Base-by-base conservation (phyloP, 1,284 basidiomycete genomes). In the Violaceomyces palustris region DNA sequence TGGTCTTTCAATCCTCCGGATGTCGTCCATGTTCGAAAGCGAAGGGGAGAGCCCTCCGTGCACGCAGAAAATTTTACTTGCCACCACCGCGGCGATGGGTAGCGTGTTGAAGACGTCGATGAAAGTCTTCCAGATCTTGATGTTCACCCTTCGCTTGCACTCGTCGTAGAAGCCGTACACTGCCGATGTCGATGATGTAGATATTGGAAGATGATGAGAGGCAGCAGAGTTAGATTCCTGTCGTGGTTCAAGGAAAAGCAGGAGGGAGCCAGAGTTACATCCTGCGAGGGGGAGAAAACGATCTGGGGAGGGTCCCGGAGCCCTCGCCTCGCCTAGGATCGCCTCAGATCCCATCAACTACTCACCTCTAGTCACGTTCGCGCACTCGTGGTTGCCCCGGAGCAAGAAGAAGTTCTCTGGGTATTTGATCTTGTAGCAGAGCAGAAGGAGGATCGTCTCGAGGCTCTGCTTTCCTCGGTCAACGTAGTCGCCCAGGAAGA, bases 121-220 rank as follows among this genome's bases (percentile, higher is more conserved):
- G 75, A 99, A 98, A 11, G 91, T 92, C 78, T 97, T 98, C 94
- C 94, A 99, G 29, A 90, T 92, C 79, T 98, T 98, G 81, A 98
- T 93, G 76, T 96, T 97, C 79, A 90, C 93, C 63, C 94, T 83
- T 70, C 94, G 85, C 78, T 99, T 99, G 81, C 94, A 99, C 78
- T 99, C 93, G 78, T 98, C 93, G 76, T 99, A 99, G 78, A 99
- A 99, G 30, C 93, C 93, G 73, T 99, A 99, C 22, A 98, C 93
- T 91, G n/a, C n/a, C n/a, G n/a, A n/a, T n/a, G n/a, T n/a, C n/a
- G n/a, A 72, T 28, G 22, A 28, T 19, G 24, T 3, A 35, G 8
- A 23, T 26, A 26, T 28, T 21, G 45, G 28, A 41, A 32, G 35
- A 46, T 36, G 48, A 39, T 39, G 24, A 17, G 28, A 34, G 8